Base-by-base conservation (phyloP, 2,329 filamentous ascomycete species). In the Penicillium sp. region DNA sequence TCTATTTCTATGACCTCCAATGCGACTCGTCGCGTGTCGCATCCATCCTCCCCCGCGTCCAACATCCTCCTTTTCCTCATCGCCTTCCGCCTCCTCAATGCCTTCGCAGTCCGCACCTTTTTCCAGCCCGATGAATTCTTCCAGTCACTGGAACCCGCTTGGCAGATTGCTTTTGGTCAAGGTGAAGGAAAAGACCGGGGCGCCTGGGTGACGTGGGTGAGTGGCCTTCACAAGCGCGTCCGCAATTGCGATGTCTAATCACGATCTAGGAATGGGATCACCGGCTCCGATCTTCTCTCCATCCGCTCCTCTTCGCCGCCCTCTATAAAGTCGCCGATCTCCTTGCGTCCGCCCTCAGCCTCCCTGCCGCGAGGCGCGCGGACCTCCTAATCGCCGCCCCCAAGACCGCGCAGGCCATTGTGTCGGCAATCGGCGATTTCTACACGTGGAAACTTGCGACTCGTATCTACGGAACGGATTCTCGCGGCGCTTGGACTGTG, bases 111-210 rank as follows among this genome's bases (percentile, higher is more conserved):
- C 47, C 76, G 80, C 55, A 97, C 93, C 16, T 98, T 96, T 68
- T 98, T 98, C 72, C 93, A 98, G 69, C 93, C 93, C 23, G 93
- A 98, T 73, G 93, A 98, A 69, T 97, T 88, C 74, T 98, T 93
- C 63, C 93, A 98, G 66, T 86, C 89, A 1, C 79, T 97, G 36
- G 93, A 98, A 72, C 91, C 93, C 43, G 93, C 93, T 56, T 97
- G 91, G 90, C 76, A 84, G 60, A 77, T 93, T 45, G 86, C 87
- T 3, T 96, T 95, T 75, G 90, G 90, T 6, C 35, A 37, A 7
- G 35, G 35, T 5, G 35, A 37, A 14, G 35, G 35, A 18, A 63
- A 74, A 2, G 66, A 77, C 11, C 86, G 84, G 67, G 86, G 87
- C 52, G 88, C 91, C 23, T 98, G 91, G 88, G 78, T 96, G 61